A percentile compares a stretch with the other conserved stretches of the same genome.
Evolutionary conservation across 768 basidiomycete genomes (phyloP).

Genomic region (Rhizopogon vinicolor): DNA sequence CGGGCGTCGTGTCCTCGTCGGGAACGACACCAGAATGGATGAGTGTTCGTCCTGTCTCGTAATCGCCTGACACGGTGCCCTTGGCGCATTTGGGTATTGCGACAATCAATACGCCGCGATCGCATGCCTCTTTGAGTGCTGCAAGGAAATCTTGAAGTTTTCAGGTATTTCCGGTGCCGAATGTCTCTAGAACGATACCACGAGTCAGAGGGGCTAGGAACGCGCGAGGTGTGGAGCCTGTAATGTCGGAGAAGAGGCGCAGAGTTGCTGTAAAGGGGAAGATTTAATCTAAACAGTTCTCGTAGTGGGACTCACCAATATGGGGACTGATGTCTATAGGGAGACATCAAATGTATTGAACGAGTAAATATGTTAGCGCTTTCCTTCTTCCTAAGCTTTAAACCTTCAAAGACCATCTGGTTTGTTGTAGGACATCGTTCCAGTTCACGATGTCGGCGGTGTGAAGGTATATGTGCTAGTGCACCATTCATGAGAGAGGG

Average conservation of each 20-base stretch:
- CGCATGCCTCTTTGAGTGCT: constrained; percentile 77
- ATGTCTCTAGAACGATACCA: no score
- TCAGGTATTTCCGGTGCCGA: constrained; percentile 91
- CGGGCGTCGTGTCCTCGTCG: constrained; percentile 96
- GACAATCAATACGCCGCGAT: constrained; percentile 81
- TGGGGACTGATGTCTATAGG: constrained; percentile 68
- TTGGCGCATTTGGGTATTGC: constrained; percentile 89
- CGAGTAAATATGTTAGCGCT: background rate
- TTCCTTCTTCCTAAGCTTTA: constrained; percentile 76
- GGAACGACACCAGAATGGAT: constrained; percentile 73
- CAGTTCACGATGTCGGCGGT: constrained; percentile 64
- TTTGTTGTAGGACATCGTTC: constrained; percentile 83
- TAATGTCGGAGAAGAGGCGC: constrained; percentile 86
- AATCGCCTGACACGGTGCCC: constrained; percentile 81
- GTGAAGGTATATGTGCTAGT: background rate
- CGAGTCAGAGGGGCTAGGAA: no score
- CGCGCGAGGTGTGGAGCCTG: constrained; percentile 63
- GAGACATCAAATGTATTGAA: constrained; percentile 2
- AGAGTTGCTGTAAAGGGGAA: constrained; percentile 51
- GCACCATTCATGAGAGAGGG: constrained; percentile 78
- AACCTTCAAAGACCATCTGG: constrained; percentile 63
- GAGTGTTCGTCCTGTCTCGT: constrained; percentile 73
- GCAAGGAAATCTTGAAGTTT: constrained; percentile 70
- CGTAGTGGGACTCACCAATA: constrained; percentile 52
- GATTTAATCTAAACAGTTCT: constrained; percentile 11